These are phyloP conservation scores for Triglochin maritima DNA, from an alignment of 106 monocot genomes.

Conservation along the genomic window DNA sequence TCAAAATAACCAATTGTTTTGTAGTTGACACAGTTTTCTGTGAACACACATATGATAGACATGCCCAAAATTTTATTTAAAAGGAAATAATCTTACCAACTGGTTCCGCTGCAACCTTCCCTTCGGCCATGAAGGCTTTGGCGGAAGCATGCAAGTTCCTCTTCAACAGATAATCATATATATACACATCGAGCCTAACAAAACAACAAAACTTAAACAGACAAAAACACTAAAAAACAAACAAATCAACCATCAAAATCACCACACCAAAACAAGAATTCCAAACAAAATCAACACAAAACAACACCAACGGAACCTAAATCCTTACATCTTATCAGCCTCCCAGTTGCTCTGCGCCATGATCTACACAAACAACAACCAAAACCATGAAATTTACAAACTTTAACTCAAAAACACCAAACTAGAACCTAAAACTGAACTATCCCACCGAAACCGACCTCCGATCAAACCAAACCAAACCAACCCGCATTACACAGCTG, in stretches of 20 bases:
- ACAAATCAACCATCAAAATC: too few species aligned
- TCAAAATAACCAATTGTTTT: too few species aligned
- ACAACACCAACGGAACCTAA: background rate
- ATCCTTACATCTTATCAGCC: conserved; percentile 28
- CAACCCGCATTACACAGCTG: background rate
- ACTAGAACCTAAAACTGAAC: background rate
- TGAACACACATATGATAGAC: too few species aligned
- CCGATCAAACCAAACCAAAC: background rate
- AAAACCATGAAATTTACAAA: background rate
- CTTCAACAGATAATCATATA: conserved; percentile 67
- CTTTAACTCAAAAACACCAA: background rate
- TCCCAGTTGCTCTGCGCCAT: conserved; percentile 47
- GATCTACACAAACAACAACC: background rate
- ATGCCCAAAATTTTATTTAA: too few species aligned
- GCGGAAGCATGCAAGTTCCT: conserved; percentile 63
- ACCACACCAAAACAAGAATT: too few species aligned
- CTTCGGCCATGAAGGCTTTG: conserved; percentile 67
- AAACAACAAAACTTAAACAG: background rate
- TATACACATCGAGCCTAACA: conserved; percentile 71
- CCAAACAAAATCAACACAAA: background rate
- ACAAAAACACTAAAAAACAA: too few species aligned
- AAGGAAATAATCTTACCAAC: conserved; percentile 20
- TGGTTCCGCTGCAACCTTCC: conserved; percentile 66
- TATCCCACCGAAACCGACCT: background rate
- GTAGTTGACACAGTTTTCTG: background rate